Base-by-base conservation (phyloP, 148 eudicot genomes). In the Chenopodium formosanum region DNA sequence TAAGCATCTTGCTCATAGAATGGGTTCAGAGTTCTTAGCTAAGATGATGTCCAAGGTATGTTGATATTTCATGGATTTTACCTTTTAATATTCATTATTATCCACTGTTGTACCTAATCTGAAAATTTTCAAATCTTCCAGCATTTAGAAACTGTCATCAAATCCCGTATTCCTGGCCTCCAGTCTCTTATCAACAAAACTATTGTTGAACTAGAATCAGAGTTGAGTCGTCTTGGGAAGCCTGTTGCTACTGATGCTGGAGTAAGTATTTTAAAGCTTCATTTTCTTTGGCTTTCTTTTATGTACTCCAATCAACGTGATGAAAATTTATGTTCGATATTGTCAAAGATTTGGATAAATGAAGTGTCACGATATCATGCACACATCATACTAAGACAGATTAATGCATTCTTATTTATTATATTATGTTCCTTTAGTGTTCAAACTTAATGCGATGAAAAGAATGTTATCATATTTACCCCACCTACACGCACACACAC, bases 101-200 rank as follows among this genome's bases (percentile, higher is more conserved):
- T 48, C 12, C 67, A 7, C 22, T 5, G 3, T 76, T 47, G 27
- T 76, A 29, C 25, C 37, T 23, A 60, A 37, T 48, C 29, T 81
- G 40, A 85, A 40, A 40, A 29, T 64, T 79, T 66, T 78, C 64
- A 72, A 71, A 44, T 87, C 40, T 82, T 85, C 50, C 92, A 95
- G 99, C 99, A 96, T 87, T 84, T 96, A 89, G 99, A 96, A 86
- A 84, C 86, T 77, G 99, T 94, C 78, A 96, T 96, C 90, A 96
- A 96, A 87, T 94, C 99, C 79, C 94, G 98, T 40, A 96, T 96
- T 76, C 99, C 99, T 31, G 93, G 95, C 78, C 98, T 96, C 84
- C 99, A 96, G 81, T 96, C 99, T 77, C 94, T 96, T 48, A 96
- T 96, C 66, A 88, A 85, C 90, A 96, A 96, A 86, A 94, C 98